Evolutionary conservation across 306 rosid species (phyloP), one percentile per base, ranked within the genome.

Genomic region (Pyrus pyrifolia): DNA sequence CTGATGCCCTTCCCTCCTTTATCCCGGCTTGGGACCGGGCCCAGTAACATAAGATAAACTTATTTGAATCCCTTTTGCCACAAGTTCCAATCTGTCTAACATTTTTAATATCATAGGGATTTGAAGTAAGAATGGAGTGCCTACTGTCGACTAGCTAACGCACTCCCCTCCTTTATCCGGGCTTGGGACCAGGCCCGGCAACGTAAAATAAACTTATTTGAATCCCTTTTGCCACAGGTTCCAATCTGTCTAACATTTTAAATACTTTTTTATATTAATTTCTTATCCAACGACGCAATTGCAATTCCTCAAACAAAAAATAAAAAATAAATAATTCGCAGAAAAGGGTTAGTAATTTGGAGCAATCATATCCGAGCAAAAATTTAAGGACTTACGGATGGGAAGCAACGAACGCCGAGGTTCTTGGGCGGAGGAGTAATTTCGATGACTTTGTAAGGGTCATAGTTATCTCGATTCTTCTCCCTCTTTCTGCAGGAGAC

Each of bases 401-500:
- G 90, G 17, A 94, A 79, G 88, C 96, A 90, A 78, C 98, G 98
- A 83, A 91, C 84, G 68, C 98, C 97, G 19, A 92, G 96, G 83
- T 62, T 81, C 84, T 86, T 94, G 75, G 98, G 98, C 12, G 98
- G 98, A 85, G 98, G 98, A 49, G 97, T 84, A 38, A 95, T 95
- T 83, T 95, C 98, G 68, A 92, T 79, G 8, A 95, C 98, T 83
- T 90, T 90, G 85, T 92, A 95, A 0, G 97, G 95, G 83, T 79
- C 81, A 65, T 66, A 67, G 78, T 86, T 84, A 21, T 91, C 91
- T 75, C 92, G 86, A 79, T 86, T 81, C 78, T 58, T 88, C 72
- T 86, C 98, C 84, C 88, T 91, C 89, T 87, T 94, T 83, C 93
- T 89, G 87, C 98, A 90, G 17, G 45, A 67, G 51, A 94, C 80